A percentile compares a stretch with the other conserved stretches of the same genome.
These are phyloP conservation scores for Fusarium pseudonygamai DNA, from an alignment of 2,329 filamentous ascomycete species.

Conservation along the genomic window DNA sequence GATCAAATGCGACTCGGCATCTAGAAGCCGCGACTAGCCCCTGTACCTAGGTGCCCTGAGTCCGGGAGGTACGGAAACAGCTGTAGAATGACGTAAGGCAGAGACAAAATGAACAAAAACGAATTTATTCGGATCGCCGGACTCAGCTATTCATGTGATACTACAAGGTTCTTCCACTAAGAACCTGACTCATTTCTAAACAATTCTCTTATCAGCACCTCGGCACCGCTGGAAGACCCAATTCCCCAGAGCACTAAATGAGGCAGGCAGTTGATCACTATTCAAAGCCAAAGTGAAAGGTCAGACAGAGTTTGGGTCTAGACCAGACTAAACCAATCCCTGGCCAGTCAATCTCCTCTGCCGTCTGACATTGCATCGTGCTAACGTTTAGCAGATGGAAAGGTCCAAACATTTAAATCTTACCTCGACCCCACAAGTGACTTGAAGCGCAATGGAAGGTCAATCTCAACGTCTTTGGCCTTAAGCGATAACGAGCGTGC, in stretches of 20 bases:
- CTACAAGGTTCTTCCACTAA: neutral
- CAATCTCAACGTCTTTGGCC: neutral
- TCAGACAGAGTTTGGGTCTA: slow-evolving; percentile 12
- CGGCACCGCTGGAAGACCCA: neutral
- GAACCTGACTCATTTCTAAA: neutral
- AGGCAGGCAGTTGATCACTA: neutral
- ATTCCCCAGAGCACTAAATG: neutral
- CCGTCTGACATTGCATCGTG: neutral
- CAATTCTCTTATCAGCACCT: neutral
- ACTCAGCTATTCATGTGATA: neutral
- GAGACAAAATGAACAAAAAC: neutral
- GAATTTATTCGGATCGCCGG: neutral
- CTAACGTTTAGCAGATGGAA: neutral
- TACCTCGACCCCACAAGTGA: slow-evolving; percentile 10
- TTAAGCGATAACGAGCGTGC: neutral
- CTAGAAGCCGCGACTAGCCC: neutral
- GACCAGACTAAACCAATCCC: neutral
- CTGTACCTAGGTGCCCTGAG: neutral
- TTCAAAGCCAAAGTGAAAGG: neutral
- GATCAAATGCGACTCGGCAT: neutral
- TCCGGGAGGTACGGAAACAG: neutral
- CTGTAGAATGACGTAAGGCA: neutral
- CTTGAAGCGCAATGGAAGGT: neutral
- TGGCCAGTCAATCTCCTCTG: neutral
- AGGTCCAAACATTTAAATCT: neutral